A percentile compares a stretch with the other conserved stretches of the same genome.
phyloP scores from a whole-genome alignment of 164 flowering plant genomes.

The Magnolia kwangsiensis region DNA sequence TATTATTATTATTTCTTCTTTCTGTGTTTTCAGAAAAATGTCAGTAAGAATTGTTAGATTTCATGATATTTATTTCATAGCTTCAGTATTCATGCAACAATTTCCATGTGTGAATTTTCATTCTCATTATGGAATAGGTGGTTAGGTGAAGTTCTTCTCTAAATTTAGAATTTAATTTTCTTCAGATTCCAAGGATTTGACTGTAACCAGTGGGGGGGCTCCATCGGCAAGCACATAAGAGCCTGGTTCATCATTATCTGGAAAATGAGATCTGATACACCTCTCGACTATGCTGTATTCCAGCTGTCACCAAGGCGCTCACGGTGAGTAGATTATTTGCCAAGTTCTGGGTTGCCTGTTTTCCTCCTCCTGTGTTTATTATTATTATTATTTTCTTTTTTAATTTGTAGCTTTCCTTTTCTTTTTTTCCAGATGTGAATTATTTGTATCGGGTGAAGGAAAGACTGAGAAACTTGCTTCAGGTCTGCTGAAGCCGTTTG shows the following conservation, averaged over 20 bases:
- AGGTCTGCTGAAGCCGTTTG: conserved; percentile 82
- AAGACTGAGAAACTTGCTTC: conserved; percentile 89
- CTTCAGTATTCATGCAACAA: background rate
- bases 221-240: background rate
- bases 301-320: conserved; percentile 77
- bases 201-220: background rate
- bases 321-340: conserved; percentile 38
- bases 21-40: background rate
- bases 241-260: background rate
- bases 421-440: conserved; percentile 63
- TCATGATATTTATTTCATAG: background rate
- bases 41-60: background rate
- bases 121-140: background rate
- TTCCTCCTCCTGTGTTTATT: background rate
- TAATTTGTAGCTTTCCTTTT: background rate
- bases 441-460: conserved; percentile 73
- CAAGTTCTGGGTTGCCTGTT: background rate
- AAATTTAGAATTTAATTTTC: background rate
- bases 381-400: background rate
- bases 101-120: background rate
- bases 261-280: conserved; percentile 41
- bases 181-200: background rate
- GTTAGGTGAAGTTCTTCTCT: background rate
- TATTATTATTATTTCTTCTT: background rate
- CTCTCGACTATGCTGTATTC: conserved; percentile 74